Evolutionary conservation across 305 asterid species (phyloP).

Genomic region (Solanum hybrid): DNA sequence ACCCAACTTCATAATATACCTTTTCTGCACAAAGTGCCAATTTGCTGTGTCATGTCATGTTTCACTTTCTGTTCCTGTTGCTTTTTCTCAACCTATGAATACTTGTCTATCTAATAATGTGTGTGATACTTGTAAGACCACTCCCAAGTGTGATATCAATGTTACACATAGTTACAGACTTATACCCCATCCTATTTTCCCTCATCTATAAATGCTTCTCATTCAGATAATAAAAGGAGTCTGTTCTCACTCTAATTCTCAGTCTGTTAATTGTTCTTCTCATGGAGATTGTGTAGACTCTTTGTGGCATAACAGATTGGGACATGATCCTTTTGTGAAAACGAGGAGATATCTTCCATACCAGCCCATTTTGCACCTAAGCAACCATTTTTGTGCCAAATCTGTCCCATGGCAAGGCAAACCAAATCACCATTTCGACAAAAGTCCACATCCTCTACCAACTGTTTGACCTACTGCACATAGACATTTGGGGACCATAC

Average conservation of each 20-base stretch:
- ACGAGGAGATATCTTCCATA: neutral
- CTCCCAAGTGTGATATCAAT: neutral
- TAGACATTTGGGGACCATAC: neutral
- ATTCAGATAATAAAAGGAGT: neutral
- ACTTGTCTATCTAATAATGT: neutral
- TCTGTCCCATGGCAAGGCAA: neutral
- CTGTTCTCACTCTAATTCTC: neutral
- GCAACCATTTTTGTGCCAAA: neutral
- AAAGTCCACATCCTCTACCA: neutral
- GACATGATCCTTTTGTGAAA: neutral
- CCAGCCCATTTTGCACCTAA: neutral
- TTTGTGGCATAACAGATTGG: neutral
- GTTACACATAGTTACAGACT: neutral
- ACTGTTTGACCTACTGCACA: neutral
- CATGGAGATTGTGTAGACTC: neutral
- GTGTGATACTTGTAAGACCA: neutral
- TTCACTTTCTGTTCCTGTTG: neutral
- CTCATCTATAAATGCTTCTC: neutral
- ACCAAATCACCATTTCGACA: neutral
- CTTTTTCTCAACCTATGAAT: neutral
- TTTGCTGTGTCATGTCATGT: neutral
- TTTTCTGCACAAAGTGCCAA: neutral
- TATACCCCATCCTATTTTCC: neutral
- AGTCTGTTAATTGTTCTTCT: neutral
- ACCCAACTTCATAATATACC: neutral